Evolutionary conservation across 495 filamentous ascomycete genomes (phyloP).

Genomic region (Penicillium waksmanii): DNA sequence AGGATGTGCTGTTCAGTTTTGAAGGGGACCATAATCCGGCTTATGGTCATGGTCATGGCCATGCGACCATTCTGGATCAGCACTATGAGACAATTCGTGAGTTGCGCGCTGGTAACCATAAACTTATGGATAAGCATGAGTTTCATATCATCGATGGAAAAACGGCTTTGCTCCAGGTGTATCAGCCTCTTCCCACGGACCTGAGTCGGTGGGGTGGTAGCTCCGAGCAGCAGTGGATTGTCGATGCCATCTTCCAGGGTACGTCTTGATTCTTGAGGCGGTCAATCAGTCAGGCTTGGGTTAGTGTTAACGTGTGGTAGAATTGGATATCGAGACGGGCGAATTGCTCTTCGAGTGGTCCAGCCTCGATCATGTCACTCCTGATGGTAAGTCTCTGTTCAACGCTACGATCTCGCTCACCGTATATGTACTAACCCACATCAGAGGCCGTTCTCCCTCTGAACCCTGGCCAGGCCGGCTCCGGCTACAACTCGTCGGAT

Average conservation of each 20-base stretch:
- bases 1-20: constrained; percentile 56
- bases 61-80: constrained; percentile 54
- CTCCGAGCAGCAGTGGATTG: constrained; percentile 46
- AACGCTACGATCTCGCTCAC: neutral
- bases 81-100: constrained; percentile 58
- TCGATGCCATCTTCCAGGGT: constrained; percentile 49
- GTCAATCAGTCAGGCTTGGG: neutral
- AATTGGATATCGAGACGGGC: constrained; percentile 44
- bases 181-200: constrained; percentile 41
- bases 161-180: constrained; percentile 45
- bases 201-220: constrained; percentile 41
- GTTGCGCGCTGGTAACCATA: constrained; percentile 55
- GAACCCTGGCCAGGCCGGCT: constrained; percentile 55
- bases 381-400: constrained; percentile 37
- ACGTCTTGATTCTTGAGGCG: constrained; percentile 8
- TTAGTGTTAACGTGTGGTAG: constrained; percentile 14
- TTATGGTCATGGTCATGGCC: constrained; percentile 58
- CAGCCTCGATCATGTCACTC: constrained; percentile 45
- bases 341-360: constrained; percentile 48
- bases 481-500: constrained; percentile 48
- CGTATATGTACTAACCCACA: constrained; percentile 11
- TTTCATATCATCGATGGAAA: constrained; percentile 52
- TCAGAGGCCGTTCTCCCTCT: constrained; percentile 54
- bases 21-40: constrained; percentile 57
- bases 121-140: constrained; percentile 57